Evolutionary conservation across 1,139 yeast species (phyloP), one percentile per base, ranked within the genome.

Genomic region (Lodderomyces margitis): DNA sequence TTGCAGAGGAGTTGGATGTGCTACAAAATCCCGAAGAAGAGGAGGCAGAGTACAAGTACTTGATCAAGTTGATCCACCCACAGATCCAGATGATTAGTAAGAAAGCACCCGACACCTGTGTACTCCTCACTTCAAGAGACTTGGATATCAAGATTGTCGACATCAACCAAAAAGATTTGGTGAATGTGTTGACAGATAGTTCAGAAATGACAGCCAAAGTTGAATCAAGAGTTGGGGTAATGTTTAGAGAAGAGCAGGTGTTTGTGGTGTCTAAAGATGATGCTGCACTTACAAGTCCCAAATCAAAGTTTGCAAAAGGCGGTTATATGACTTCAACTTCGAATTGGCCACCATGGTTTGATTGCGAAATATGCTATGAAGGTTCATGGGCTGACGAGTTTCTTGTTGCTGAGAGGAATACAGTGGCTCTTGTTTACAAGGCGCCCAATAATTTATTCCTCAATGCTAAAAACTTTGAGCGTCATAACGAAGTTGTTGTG

Each of bases 271-370:
- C 56, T 19, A 77, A 53, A 65, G 74, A 57, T 60, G 76, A 49
- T 20, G 42, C 46, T 20, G 20, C 40, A 11, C 31, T 25, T n/a
- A 36, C 25, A 25, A 42, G 40, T 34, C 39, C 57, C 1, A 57
- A 55, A 24, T 58, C 65, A 1, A 60, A 56, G 37, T 48, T 58
- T 17, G 61, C 59, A 17, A 59, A 59, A 41, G 67, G 66, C 14
- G 51, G 50, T 21, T 55, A 51, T 3, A 58, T 58, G 45, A 39
- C 52, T 1, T 48, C 46, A 12, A 43, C 57, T 5, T 55, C 57
- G 11, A 52, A 52, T 35, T 87, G 96, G 96, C 92, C 95, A 1
- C 95, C 96, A 1, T 84, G 92, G 88, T 61, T 88, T 27, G 87
- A 84, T 45, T 54, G 59, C 39, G 98, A 91, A 57, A 73, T 84